Evolutionary conservation across 257 asterid genomes (phyloP), one percentile per base, ranked within the genome.

Genomic region (Solanum sejunctum): DNA sequence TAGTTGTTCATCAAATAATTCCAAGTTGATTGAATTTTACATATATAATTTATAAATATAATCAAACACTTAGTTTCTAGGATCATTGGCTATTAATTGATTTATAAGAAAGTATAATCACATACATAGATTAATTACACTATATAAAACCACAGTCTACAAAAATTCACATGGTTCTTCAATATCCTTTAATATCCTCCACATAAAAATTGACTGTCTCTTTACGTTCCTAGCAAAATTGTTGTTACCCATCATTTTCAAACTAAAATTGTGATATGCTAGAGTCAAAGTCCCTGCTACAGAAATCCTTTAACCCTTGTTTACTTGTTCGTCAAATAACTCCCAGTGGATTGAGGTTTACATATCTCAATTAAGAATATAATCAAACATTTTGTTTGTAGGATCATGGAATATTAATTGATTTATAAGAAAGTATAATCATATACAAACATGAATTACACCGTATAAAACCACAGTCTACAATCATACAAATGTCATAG

Each of bases 1-100:
- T 89, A 89, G 75, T 88, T 90, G 95, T 43, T 91, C 97, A 64
- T 96, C 98, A 21, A 93, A 93, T 81, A 96, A 84, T 87, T 92
- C 98, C 96, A 95, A 7, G 90, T 78, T 4, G 93, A 89, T 85
- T 95, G 99, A 57, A 85, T 81, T 89, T 87, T 93, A 86, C 93
- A 90, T 12, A 90, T 91, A n/a, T 93, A 3, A 36, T 4, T 36
- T 36, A 36, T 36, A 6, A 36, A 36, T 36, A 36, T 36, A 36
- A 36, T 36, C 41, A 36, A 36, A 36, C 6, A 36, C 41, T 36
- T 36, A 3, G 41, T 36, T 36, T 36, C 0, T 36, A 36, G 41
- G 41, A 36, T 36, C 6, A 36, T 36, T 36, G 41, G 5, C 5
- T 36, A 36, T 36, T 36, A 36, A 36, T 4, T 36, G 6, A 5